Evolutionary conservation across 2,329 filamentous ascomycete species (phyloP), one percentile per base, ranked within the genome.

Genomic region (Ustulina deusta): DNA sequence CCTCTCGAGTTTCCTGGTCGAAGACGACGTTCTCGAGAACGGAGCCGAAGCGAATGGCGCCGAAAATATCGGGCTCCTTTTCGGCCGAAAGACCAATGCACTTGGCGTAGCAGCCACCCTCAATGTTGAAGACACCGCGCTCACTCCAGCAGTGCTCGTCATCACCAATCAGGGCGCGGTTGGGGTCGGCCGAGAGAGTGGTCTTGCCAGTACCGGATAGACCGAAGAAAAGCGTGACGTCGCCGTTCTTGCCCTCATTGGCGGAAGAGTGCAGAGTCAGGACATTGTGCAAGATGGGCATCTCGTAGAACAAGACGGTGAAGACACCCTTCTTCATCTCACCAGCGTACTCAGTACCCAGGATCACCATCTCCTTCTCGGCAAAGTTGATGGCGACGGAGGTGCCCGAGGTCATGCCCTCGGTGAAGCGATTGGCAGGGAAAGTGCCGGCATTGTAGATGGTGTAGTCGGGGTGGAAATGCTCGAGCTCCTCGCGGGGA

Each of bases 81-180:
- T 99, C 96, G 56, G 91, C 94, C 25, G 96, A 97, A 65, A 99
- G 91, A 74, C 95, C 95, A 80, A 99, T 95, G 83, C 91, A 95
- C 91, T 99, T 99, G 83, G 96, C 96, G 84, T 99, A 99, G 89
- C 96, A 99, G 73, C 96, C 96, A 77, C 96, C 96, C 85, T 99
- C 96, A 67, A 99, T 99, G 89, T 99, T 99, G 91, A 99, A 99
- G 80, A 99, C 90, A 81, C 96, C 96, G 66, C 83, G 89, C 80
- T 99, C 96, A 76, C 91, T 94, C 96, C 96, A 99, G 91, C 96
- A 98, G 89, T 99, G 96, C 91, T 99, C 96, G 80, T 99, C 96
- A 77, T 99, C 96, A 80, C 96, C 96, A 77, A 99, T 99, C 78
- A 99, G 85, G 73, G 93, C 90, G 80, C 96, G 94, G 87, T 97